Evolutionary conservation across 805 yeast genomes (phyloP).

Genomic region (Kazachstania kunashirensis): DNA sequence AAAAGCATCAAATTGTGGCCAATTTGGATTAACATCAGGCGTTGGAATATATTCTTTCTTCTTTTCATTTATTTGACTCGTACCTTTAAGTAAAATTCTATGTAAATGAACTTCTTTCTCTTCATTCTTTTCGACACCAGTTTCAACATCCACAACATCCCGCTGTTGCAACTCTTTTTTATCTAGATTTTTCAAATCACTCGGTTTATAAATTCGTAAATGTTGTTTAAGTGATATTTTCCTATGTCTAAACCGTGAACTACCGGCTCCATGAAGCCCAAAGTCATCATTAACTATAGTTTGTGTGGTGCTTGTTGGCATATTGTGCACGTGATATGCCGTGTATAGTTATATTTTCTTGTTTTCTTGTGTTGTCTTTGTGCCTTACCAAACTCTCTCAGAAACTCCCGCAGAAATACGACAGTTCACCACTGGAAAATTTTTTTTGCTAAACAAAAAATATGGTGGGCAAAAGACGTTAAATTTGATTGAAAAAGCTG

Average conservation of each 20-base stretch:
- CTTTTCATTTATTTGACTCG: slow-evolving; percentile 27
- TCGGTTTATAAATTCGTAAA: slow-evolving; percentile 63
- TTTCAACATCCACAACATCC: slow-evolving; percentile 80
- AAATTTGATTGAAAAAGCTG: no score
- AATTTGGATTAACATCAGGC: slow-evolving; percentile 80
- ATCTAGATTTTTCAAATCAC: slow-evolving; percentile 73
- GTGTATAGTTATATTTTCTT: no score
- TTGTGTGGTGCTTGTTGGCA: no score
- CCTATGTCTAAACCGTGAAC: slow-evolving; percentile 83
- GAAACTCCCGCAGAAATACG: no score
- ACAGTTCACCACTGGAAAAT: no score
- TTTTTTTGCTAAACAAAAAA: no score
- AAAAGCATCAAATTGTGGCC: slow-evolving; percentile 68
- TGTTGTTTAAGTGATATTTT: slow-evolving; percentile 89
- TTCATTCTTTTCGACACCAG: slow-evolving; percentile 96
- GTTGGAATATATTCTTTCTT: slow-evolving; percentile 69
- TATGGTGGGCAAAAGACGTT: no score
- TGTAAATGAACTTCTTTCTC: slow-evolving; percentile 95
- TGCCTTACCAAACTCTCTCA: no score
- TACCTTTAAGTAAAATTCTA: slow-evolving; percentile 66
- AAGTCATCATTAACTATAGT: slow-evolving; percentile 2
- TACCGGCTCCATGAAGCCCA: slow-evolving; percentile 13
- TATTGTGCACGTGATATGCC: slow-evolving; percentile 1
- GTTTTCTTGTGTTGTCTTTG: no score
- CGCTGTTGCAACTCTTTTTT: slow-evolving; percentile 50